Percentiles rank a stretch among this genome's conserved stretches.
Evolutionary conservation across 805 yeast species (phyloP).

Genomic region (Yarrowia sp.): DNA sequence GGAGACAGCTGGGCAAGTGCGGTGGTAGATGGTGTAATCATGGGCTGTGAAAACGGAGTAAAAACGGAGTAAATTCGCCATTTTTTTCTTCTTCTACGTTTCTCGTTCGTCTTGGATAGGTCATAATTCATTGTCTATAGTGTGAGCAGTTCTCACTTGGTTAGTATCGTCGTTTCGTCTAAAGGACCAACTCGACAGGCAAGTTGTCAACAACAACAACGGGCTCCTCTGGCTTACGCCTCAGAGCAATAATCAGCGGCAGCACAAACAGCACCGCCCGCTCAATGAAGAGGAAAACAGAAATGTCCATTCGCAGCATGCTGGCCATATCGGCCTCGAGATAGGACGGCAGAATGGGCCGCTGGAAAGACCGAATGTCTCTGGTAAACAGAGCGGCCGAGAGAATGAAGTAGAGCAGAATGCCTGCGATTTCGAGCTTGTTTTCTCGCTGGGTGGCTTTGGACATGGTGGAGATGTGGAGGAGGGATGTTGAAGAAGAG

Average conservation of each 20-base stretch:
- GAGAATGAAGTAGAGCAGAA: conserved; percentile 17
- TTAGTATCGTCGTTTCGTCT: not conserved
- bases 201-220: not conserved
- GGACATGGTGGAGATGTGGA: not conserved
- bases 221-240: not conserved
- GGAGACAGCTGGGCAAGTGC: no score
- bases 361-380: conserved; percentile 7
- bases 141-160: no score
- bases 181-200: not conserved
- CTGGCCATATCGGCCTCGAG: not conserved
- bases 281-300: not conserved
- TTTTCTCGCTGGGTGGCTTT: not conserved
- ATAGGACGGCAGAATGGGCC: conserved; percentile 4
- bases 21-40: no score
- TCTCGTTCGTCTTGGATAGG: no score
- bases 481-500: not conserved
- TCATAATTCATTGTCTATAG: not conserved
- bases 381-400: conserved; percentile 14
- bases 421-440: conserved; percentile 10
- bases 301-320: not conserved
- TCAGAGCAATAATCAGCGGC: conserved; percentile 8
- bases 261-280: not conserved
- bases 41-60: no score
- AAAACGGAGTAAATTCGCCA: no score
- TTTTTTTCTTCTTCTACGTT: no score